Base-by-base conservation (phyloP, 1,284 basidiomycete species). In the Peniophora sp. region DNA sequence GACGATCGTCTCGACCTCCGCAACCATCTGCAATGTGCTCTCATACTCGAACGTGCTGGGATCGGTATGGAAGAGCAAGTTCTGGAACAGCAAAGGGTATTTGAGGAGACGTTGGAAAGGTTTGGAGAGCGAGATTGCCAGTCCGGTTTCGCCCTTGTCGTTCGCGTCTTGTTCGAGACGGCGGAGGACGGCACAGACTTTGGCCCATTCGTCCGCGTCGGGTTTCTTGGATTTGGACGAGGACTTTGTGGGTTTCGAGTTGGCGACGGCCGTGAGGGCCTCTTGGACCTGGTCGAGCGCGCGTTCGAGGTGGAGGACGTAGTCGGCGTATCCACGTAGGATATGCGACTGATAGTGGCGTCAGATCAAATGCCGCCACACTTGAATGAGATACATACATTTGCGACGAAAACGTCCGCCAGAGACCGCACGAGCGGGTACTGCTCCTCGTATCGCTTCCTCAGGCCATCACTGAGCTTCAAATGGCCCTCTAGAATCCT, bases 21-120 rank as follows among this genome's bases (percentile, higher is more conserved):
- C 92, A 0, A 97, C 94, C 92, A 98, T 96, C 62, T 88, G 85
- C 39, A 97, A 73, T 3, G 94, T 97, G 60, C 87, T 91, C 64
- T 99, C 96, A 63, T 97, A 99, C 70, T 99, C 96, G 63, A 88
- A 93, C 1, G 94, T 94, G 57, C 92, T 95, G 1, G 96, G 93
- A 62, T 98, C 96, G 9, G 96, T 97, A 67, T 96, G 90, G 70
- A 87, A 96, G 47, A 96, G 79, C n/a, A 97, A 77, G 67, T 97
- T 97, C 69, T 98, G 95, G 71, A 98, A 97, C 39, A 99, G 81
- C 16, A 99, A 78, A 2, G 96, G 96, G 65, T 98, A 97, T 68
- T 99, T 98, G 64, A 97, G 83, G 41, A 99, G 75, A 27, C 96
- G 82, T 64, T 98, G 96, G 71, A 99, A 97, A 1, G 96, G 96